A percentile compares a stretch with the other conserved stretches of the same genome.
phyloP scores from a whole-genome alignment of 768 basidiomycete species.

The Boletus tylopilopsis region DNA sequence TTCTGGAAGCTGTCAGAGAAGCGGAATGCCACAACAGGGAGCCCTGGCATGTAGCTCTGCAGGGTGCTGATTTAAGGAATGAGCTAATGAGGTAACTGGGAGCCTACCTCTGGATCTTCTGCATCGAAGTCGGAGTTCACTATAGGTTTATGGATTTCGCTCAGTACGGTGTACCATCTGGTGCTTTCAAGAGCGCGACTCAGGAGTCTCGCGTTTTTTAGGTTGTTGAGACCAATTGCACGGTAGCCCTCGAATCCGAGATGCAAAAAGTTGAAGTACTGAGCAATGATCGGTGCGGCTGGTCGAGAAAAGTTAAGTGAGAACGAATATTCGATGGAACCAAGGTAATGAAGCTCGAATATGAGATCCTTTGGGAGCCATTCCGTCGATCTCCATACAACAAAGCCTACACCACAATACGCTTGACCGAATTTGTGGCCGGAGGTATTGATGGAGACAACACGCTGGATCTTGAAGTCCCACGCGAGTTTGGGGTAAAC shows the following conservation, averaged over 20 bases:
- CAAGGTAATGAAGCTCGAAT: constrained; percentile 55
- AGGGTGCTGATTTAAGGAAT: background rate
- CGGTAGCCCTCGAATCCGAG: constrained; percentile 56
- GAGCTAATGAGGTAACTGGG: constrained; percentile 1
- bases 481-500: constrained; percentile 49
- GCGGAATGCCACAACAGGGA: constrained; percentile 52
- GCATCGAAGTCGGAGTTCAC: constrained; percentile 38
- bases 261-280: constrained; percentile 63
- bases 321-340: constrained; percentile 70
- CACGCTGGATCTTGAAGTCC: constrained; percentile 60
- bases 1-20: constrained; percentile 52
- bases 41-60: constrained; percentile 45
- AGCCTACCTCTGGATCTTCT: constrained; percentile 51
- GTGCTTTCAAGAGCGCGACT: constrained; percentile 59
- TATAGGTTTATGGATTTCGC: constrained; percentile 50
- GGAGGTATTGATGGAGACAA: constrained; percentile 57
- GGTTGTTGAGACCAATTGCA: constrained; percentile 41
- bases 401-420: constrained; percentile 61
- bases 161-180: constrained; percentile 49
- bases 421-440: constrained; percentile 60
- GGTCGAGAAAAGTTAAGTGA: constrained; percentile 61
- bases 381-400: constrained; percentile 55
- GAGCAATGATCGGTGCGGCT: constrained; percentile 56
- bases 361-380: constrained; percentile 67
- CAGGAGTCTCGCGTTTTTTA: constrained; percentile 63